phyloP scores from a whole-genome alignment of 1,139 yeast genomes.

The Schizosaccharomyces versatilis region DNA sequence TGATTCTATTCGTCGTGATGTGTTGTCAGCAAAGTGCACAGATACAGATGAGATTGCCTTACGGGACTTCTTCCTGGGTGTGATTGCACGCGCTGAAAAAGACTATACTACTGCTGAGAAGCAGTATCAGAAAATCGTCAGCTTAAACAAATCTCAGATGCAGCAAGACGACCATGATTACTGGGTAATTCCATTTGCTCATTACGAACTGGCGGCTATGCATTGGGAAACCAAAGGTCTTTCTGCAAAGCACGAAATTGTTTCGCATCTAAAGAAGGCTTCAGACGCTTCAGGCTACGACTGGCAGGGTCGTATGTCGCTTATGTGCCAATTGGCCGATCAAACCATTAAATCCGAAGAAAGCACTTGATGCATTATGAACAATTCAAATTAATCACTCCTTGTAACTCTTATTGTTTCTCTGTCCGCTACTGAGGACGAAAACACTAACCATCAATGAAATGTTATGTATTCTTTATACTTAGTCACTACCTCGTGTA shows the following conservation, averaged over 20 bases:
- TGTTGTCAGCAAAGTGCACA: background rate
- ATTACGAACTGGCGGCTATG: background rate
- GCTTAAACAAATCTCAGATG: background rate
- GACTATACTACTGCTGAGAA: background rate
- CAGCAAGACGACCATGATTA: background rate
- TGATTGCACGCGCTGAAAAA: background rate
- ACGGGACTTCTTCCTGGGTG: background rate
- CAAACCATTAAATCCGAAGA: conserved; percentile 1
- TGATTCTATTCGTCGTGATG: background rate
- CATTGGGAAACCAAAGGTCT: background rate
- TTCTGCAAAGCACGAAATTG: background rate
- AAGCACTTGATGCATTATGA: no score
- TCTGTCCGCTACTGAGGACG: no score
- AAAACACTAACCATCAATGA: no score
- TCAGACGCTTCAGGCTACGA: background rate
- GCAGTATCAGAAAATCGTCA: background rate
- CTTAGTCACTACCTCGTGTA: no score
- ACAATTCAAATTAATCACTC: no score
- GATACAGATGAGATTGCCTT: background rate
- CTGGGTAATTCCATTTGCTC: background rate
- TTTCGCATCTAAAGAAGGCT: background rate
- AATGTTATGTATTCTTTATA: no score
- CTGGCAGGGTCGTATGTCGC: background rate
- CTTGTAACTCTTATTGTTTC: no score
- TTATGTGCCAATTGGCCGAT: background rate